Evolutionary conservation across 164 flowering plant species (phyloP), one percentile per base, ranked within the genome.

Genomic region (Euptelea pleiosperma): DNA sequence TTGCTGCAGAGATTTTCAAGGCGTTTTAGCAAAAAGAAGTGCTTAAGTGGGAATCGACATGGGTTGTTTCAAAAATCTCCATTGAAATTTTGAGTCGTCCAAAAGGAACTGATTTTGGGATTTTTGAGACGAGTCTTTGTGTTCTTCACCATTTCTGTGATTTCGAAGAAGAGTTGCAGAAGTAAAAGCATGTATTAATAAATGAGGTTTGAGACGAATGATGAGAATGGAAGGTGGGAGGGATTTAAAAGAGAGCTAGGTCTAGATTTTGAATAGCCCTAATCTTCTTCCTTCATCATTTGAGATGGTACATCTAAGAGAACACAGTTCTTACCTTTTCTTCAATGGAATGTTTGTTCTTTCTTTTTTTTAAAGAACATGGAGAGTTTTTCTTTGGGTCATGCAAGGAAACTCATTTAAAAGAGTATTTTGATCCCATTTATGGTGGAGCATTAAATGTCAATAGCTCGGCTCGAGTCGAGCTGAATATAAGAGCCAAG

Each of bases 1-100:
- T 19, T 64, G 63, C 70, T 14, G 83, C 71, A 0, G 76, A 63
- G 39, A 58, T 3, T 57, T 77, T 77, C 39, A 79, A 61, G 39
- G 72, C 73, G 6, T 66, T 22, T 33, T 74, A 72, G 62, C 49
- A 65, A 39, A 68, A 70, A 12, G 44, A 55, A 67, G 19, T 41
- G 21, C 50, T 61, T 30, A 52, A 44, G 47, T 14, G 29, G 52
- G 71, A 52, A 8, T 8, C 24, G 10, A 40, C 62, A 39, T 59
- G 73, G 65, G 58, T 55, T 1, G 52, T 45, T 51, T 49, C 28
- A 26, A 33, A 52, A n/a, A 21, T 33, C 35, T 43, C 15, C 15
- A 55, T n/a, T 34, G 57, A 52, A 34, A 52, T 26, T 44, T 8
- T 22, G 19, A 29, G 6, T 40, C 30, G 52, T 50, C 44, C n/a